Conservation (phyloP, 2,329 filamentous ascomycete species). For the Dothistroma pini region DNA sequence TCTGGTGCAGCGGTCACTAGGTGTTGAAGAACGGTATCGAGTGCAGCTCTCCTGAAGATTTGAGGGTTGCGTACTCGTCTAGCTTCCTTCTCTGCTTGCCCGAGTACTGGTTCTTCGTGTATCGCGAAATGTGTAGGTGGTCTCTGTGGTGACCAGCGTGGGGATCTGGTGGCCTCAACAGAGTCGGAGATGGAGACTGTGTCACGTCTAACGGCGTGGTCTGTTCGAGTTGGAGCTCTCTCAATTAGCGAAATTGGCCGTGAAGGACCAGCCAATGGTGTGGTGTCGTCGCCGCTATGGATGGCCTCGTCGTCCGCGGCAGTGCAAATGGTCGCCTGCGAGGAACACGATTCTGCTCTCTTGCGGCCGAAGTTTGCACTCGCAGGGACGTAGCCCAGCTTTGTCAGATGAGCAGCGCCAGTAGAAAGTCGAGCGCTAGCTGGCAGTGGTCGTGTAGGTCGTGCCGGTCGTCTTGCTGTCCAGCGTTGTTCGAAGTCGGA, state of each 20-base stretch:
- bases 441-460: slow-evolving; percentile 2
- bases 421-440: slow-evolving; percentile 21
- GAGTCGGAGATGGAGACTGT: background rate
- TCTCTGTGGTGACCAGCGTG: background rate
- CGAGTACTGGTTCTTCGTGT: background rate
- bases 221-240: background rate
- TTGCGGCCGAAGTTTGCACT: slow-evolving; percentile 20
- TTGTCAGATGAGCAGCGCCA: slow-evolving; percentile 17
- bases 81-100: background rate
- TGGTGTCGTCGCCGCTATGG: background rate
- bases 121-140: background rate
- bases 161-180: background rate
- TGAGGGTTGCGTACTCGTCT: background rate
- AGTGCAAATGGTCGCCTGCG: slow-evolving; percentile 17
- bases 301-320: slow-evolving; percentile 1
- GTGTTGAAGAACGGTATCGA: background rate
- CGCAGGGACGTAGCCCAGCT: slow-evolving; percentile 18
- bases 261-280: background rate
- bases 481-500: slow-evolving; percentile 25
- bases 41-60: background rate
- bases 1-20: background rate
- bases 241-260: background rate
- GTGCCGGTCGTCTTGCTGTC: slow-evolving; percentile 17
- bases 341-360: slow-evolving; percentile 19
- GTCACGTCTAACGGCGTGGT: background rate